These are phyloP conservation scores for Zanthoxylum bungeanum DNA, from an alignment of 345 rosid genomes.

Conservation along the genomic window DNA sequence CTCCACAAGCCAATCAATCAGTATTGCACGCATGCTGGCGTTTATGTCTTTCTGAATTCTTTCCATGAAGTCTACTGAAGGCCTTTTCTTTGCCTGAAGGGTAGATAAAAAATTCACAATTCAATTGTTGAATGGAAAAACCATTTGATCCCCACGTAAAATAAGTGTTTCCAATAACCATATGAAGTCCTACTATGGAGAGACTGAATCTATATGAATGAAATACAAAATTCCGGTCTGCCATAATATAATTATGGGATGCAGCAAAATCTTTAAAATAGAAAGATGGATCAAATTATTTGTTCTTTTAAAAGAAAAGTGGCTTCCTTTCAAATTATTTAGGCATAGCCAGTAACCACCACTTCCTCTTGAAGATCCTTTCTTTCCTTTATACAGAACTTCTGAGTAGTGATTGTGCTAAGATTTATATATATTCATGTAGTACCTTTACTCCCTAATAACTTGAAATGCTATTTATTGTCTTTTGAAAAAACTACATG, in stretches of 20 bases:
- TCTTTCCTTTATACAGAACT: no score
- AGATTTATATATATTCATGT: no score
- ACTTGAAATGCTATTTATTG: no score
- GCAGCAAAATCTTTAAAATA: not conserved
- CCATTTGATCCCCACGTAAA: not conserved
- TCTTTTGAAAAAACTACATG: no score
- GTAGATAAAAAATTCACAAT: not conserved
- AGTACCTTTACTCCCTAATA: no score
- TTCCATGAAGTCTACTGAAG: conserved; percentile 76
- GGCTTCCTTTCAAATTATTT: not conserved
- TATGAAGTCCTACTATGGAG: not conserved
- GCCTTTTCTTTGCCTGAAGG: conserved; percentile 71
- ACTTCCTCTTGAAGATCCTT: no score
- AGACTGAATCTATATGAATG: not conserved
- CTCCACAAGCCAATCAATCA: conserved; percentile 98
- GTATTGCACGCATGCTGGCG: conserved; percentile 76
- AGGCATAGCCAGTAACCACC: no score
- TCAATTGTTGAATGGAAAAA: not conserved
- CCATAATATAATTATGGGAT: not conserved
- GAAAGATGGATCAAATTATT: not conserved
- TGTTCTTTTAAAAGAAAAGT: not conserved
- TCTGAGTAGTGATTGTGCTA: no score
- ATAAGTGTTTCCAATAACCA: not conserved
- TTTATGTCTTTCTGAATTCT: conserved; percentile 78
- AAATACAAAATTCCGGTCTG: not conserved